Percentiles rank a stretch among this genome's conserved stretches.
Conservation (phyloP, 768 basidiomycete genomes). For the Gloeostereum incarnatum region DNA sequence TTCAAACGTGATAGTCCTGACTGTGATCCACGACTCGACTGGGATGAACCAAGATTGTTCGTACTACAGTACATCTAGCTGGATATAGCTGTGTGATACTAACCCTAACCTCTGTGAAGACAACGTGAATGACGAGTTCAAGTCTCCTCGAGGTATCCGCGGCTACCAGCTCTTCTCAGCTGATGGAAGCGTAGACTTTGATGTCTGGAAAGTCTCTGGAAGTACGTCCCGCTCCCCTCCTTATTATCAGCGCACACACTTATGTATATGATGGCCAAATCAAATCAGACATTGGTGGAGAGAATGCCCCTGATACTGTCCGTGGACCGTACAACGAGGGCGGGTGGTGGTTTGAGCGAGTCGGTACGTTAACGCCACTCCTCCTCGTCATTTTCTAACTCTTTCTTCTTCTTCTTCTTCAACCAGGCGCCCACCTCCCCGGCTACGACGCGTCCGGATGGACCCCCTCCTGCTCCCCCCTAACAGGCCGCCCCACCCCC, state of each 20-base stretch:
- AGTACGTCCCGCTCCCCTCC: slow-evolving; percentile 15
- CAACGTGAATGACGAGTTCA: slow-evolving; percentile 29
- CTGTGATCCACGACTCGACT: slow-evolving; percentile 25
- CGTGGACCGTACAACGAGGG: slow-evolving; percentile 54
- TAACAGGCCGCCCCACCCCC: slow-evolving; percentile 32
- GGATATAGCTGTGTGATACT: neutral
- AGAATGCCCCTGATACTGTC: slow-evolving; percentile 42
- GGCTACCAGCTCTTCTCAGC: slow-evolving; percentile 42
- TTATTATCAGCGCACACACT: too few relatives aligned
- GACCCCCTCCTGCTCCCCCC: slow-evolving; percentile 35
- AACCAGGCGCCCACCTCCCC: slow-evolving; percentile 44
- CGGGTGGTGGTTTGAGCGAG: slow-evolving; percentile 44
- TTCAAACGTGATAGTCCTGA: slow-evolving; percentile 13
- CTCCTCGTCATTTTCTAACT: neutral
- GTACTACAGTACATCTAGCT: slow-evolving; percentile 2
- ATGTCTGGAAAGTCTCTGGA: slow-evolving; percentile 29
- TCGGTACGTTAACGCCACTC: slow-evolving; percentile 26
- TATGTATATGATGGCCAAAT: neutral
- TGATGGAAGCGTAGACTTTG: slow-evolving; percentile 19
- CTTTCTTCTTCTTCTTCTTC: neutral
- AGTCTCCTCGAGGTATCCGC: slow-evolving; percentile 59
- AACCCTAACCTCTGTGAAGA: slow-evolving; percentile 13
- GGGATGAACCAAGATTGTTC: slow-evolving; percentile 27
- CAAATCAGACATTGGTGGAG: slow-evolving; percentile 24
- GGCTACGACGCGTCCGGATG: slow-evolving; percentile 49